Evolutionary conservation across 2,329 filamentous ascomycete species (phyloP), one percentile per base, ranked within the genome.

Genomic region (Aureobasidium vineae): DNA sequence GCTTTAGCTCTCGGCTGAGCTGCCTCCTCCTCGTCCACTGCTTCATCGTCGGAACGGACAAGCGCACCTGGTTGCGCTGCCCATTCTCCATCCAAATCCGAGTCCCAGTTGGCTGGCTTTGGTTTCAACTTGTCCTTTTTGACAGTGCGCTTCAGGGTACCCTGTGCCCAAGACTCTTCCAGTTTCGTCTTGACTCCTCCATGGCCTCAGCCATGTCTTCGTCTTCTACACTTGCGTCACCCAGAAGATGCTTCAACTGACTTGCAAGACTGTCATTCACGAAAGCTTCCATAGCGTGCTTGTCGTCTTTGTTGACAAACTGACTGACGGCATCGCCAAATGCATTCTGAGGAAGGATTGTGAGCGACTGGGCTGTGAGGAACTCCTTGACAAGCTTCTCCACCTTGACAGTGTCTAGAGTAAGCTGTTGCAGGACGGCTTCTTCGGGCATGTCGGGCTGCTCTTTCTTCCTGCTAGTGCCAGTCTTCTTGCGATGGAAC

Each of bases 241-340:
- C 81, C 73, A 93, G 88, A 36, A 81, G 74, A 68, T 80, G 75
- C 66, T 79, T 78, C 49, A 81, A 73, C 66, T 82, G 80, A 19
- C 73, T 75, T 16, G 74, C 73, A 33, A 83, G 72, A 69, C 76
- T 79, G 5, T 80, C 76, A 5, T 77, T 74, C 8, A 83, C 77
- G 67, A 83, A 83, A 15, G 74, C 76, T 69, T 80, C 76, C 88
- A 98, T 92, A 2, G 92, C 92, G 72, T 95, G 88, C 74, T 93
- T 96, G 79, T 99, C 95, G 70, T 97, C 92, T 71, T 98, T 98
- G 75, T 93, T 88, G 31, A 99, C 92, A 72, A 95, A 99, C 68
- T 96, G 90, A 54, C 88, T 89, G 5, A 99, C 92, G 0, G 95
- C 95, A 73, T 98, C 93, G 19, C 92, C 90, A 73, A 99, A 97